Conservation (phyloP, 2,329 filamentous ascomycete genomes). For the Saccharata proteae region DNA sequence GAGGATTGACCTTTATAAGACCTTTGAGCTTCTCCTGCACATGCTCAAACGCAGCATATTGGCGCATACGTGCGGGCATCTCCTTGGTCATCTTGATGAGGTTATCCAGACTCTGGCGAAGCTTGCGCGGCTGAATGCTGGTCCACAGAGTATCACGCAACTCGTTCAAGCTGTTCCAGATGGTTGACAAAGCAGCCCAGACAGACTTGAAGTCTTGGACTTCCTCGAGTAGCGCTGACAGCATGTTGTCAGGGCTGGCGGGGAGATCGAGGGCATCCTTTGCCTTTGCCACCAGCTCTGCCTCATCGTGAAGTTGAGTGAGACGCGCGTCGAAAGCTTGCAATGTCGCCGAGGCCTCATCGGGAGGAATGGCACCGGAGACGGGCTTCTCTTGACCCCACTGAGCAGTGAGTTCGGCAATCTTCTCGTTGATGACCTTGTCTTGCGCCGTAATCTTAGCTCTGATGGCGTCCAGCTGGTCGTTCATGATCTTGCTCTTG, state of each 20-base stretch:
- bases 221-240: conserved; percentile 81
- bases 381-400: conserved; percentile 98
- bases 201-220: conserved; percentile 98
- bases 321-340: conserved; percentile 74
- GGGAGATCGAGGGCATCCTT: conserved; percentile 94
- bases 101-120: conserved; percentile 77
- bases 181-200: conserved; percentile 88
- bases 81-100: conserved; percentile 97
- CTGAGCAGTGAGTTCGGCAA: conserved; percentile 67
- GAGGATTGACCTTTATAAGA: conserved; percentile 78
- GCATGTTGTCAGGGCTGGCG: conserved; percentile 63
- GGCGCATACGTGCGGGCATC: conserved; percentile 97
- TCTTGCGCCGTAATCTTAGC: conserved; percentile 95
- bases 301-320: conserved; percentile 73
- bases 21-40: conserved; percentile 84
- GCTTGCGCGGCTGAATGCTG: conserved; percentile 86
- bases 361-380: conserved; percentile 82
- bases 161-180: conserved; percentile 93
- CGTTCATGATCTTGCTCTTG: conserved; percentile 90
- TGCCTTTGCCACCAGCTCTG: conserved; percentile 86
- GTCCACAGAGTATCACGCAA: conserved; percentile 89
- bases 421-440: conserved; percentile 78
- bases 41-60: conserved; percentile 99
- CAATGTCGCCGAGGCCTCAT: conserved; percentile 73
- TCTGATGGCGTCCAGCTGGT: conserved; percentile 87